A percentile compares a stretch with the other conserved stretches of the same genome.
These are phyloP conservation scores for Colletotrichum sp. DNA, from an alignment of 2,329 filamentous ascomycete species.

Conservation along the genomic window DNA sequence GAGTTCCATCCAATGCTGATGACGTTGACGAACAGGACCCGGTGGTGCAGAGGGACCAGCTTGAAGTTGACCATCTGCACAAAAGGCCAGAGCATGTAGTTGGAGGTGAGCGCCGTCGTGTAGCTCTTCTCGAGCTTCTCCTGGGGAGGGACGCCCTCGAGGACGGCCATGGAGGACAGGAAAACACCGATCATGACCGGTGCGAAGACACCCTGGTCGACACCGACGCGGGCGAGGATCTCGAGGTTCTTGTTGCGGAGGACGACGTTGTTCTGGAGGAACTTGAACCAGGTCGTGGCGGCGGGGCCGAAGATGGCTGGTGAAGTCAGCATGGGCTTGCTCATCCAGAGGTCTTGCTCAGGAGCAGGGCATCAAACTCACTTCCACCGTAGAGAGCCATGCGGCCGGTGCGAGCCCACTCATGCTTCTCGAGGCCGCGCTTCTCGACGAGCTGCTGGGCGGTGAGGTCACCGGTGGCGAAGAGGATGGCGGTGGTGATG, in stretches of 20 bases:
- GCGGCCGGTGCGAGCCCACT: conserved; percentile 71
- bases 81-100: conserved; percentile 87
- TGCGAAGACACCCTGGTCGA: conserved; percentile 84
- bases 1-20: conserved; percentile 73
- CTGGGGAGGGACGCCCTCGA: conserved; percentile 67
- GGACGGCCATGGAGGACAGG: conserved; percentile 80
- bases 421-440: conserved; percentile 78
- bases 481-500: conserved; percentile 88
- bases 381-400: conserved; percentile 83
- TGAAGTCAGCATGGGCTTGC: background rate
- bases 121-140: conserved; percentile 79
- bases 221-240: conserved; percentile 78
- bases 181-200: conserved; percentile 84
- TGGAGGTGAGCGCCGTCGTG: conserved; percentile 74
- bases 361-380: conserved; percentile 43
- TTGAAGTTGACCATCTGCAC: conserved; percentile 90
- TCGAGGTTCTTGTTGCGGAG: conserved; percentile 70
- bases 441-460: conserved; percentile 92
- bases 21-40: conserved; percentile 86
- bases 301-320: conserved; percentile 83
- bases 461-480: conserved; percentile 88
- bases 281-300: conserved; percentile 84
- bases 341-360: background rate
- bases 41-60: conserved; percentile 81
- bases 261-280: conserved; percentile 74